A percentile compares a stretch with the other conserved stretches of the same genome.
phyloP scores from a whole-genome alignment of 495 filamentous ascomycete species.

The Podospora pseudocomata region DNA sequence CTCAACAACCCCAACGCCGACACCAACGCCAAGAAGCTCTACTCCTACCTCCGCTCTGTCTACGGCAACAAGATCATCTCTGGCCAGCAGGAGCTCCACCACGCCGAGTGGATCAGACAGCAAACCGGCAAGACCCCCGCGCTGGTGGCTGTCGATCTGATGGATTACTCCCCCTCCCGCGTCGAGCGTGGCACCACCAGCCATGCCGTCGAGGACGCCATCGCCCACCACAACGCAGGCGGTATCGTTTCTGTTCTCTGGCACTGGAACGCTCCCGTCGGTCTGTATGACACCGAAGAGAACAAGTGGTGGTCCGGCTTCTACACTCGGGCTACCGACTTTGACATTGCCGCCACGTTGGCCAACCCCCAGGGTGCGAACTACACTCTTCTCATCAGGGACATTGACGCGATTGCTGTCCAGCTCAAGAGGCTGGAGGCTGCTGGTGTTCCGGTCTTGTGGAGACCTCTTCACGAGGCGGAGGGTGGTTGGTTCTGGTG shows the following conservation, averaged over 20 bases:
- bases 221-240: conserved; percentile 37
- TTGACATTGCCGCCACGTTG: conserved; percentile 40
- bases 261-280: conserved; percentile 44
- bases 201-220: conserved; percentile 45
- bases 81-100: conserved; percentile 43
- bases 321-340: conserved; percentile 46
- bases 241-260: conserved; percentile 47
- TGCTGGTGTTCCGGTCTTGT: conserved; percentile 43
- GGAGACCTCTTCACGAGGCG: conserved; percentile 47
- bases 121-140: conserved; percentile 48
- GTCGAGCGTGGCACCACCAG: conserved; percentile 38
- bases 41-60: conserved; percentile 38
- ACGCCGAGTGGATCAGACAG: conserved; percentile 35
- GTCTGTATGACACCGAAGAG: conserved; percentile 38
- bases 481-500: conserved; percentile 54
- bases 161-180: conserved; percentile 46
- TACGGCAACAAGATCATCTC: conserved; percentile 48
- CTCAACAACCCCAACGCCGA: conserved; percentile 33
- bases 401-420: conserved; percentile 49
- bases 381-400: conserved; percentile 46
- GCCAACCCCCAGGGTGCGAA: conserved; percentile 36
- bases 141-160: conserved; percentile 42
- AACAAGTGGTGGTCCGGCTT: conserved; percentile 48
- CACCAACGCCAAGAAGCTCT: conserved; percentile 28
- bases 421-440: conserved; percentile 40